Conservation (phyloP, 192 early-diverging fungal genomes). For the Rhizoclosmatium globosum region DNA sequence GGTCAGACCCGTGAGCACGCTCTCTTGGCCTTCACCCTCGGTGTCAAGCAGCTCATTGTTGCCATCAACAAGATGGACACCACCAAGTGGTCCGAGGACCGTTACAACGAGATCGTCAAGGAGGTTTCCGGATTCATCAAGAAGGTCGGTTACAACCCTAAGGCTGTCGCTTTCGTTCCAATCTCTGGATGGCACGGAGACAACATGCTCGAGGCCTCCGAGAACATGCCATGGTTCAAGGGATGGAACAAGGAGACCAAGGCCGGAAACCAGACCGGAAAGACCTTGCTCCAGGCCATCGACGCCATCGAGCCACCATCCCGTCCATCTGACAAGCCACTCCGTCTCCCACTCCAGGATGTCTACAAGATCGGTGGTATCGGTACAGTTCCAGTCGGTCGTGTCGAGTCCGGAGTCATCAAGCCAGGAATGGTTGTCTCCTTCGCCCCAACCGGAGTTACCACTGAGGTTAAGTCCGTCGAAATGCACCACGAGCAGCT, state of each 20-base stretch:
- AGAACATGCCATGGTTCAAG: conserved; percentile 97
- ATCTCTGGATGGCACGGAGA: conserved; percentile 99
- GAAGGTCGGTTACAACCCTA: conserved; percentile 97
- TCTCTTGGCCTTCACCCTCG: conserved; percentile 96
- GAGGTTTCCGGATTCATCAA: conserved; percentile 95
- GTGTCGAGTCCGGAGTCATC: conserved; percentile 96
- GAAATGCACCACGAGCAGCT: conserved; percentile 98
- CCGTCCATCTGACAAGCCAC: conserved; percentile 91
- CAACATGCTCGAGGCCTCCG: conserved; percentile 95
- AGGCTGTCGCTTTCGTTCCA: conserved; percentile 92
- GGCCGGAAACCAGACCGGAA: conserved; percentile 64
- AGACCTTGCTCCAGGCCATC: conserved; percentile 94
- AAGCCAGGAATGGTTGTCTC: conserved; percentile 85
- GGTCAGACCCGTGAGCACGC: conserved; percentile 99
- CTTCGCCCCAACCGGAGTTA: conserved; percentile 87
- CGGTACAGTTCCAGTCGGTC: conserved; percentile 96
- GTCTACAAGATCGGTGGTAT: conserved; percentile 99
- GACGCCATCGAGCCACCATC: conserved; percentile 92
- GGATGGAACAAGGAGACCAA: conserved; percentile 95
- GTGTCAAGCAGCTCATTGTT: conserved; percentile 98
- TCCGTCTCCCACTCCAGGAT: conserved; percentile 97
- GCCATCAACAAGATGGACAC: conserved; percentile 99
- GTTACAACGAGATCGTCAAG: conserved; percentile 96
- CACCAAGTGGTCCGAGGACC: conserved; percentile 92
- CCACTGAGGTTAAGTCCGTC: conserved; percentile 96